Evolutionary conservation across 78 protist species (phyloP).

Genomic region (Isochrysis galbana): DNA sequence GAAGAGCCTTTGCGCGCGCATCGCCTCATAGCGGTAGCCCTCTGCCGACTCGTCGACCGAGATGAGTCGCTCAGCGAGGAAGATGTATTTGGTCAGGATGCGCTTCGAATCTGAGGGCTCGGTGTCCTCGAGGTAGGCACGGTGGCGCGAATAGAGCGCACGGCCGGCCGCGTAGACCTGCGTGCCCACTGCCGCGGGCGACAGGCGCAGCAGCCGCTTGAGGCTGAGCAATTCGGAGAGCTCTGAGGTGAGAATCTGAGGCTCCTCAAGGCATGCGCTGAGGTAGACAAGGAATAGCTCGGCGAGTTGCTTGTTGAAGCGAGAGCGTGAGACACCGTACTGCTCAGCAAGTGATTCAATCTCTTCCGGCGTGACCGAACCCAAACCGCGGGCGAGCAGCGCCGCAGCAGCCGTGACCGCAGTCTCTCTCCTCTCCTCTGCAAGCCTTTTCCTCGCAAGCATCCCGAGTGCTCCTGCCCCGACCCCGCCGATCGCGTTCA

Average conservation of each 20-base stretch:
- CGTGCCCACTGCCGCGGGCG: neutral
- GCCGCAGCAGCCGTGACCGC: neutral
- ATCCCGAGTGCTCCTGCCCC: neutral
- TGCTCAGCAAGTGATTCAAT: neutral
- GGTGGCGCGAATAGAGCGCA: conserved; percentile 1
- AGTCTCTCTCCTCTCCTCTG: neutral
- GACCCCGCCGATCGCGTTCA: neutral
- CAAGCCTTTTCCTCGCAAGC: neutral
- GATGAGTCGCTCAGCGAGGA: neutral
- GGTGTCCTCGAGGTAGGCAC: conserved; percentile 6
- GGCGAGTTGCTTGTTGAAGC: neutral
- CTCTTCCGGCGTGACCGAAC: neutral
- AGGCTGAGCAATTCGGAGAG: neutral
- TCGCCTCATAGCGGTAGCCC: neutral
- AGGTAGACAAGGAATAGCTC: neutral
- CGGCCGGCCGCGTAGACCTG: conserved; percentile 13
- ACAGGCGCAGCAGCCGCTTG: neutral
- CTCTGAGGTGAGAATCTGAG: neutral
- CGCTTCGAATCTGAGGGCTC: neutral
- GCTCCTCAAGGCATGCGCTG: neutral
- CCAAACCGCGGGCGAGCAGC: neutral
- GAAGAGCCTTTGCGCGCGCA: neutral
- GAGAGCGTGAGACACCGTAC: neutral
- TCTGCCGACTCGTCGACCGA: neutral
- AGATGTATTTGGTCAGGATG: neutral